These are phyloP conservation scores for Ramaria sp. DNA, from an alignment of 768 basidiomycete species.

Conservation along the genomic window DNA sequence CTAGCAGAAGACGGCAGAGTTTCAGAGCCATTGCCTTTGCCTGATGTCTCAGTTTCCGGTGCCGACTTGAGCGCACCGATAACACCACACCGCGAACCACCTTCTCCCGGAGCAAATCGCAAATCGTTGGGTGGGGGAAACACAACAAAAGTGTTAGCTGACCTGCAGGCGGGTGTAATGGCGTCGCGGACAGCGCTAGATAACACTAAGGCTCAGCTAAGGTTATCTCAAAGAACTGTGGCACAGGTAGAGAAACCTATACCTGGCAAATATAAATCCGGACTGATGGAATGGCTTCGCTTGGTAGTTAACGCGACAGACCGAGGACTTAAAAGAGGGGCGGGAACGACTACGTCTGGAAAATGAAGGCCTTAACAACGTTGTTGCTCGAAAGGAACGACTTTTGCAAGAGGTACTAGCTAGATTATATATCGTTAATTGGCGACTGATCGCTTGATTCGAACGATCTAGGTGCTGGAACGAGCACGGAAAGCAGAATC, in stretches of 20 bases:
- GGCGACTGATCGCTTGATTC: background rate
- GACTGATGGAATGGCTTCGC: background rate
- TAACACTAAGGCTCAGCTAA: slow-evolving; percentile 73
- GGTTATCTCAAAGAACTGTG: slow-evolving; percentile 73
- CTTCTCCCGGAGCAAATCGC: slow-evolving; percentile 26
- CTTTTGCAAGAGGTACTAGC: slow-evolving; percentile 65
- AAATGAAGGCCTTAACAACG: slow-evolving; percentile 82
- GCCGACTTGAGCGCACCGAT: slow-evolving; percentile 22
- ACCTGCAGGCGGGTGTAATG: slow-evolving; percentile 74
- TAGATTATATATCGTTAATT: background rate
- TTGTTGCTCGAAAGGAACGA: slow-evolving; percentile 80
- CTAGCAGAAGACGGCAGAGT: slow-evolving; percentile 62
- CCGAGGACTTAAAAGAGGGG: slow-evolving; percentile 82
- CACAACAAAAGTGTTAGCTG: slow-evolving; percentile 84
- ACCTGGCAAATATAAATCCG: background rate
- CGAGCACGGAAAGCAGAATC: slow-evolving; percentile 81
- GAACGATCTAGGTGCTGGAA: slow-evolving; percentile 48
- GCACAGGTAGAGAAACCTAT: slow-evolving; percentile 33
- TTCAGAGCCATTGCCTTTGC: slow-evolving; percentile 18
- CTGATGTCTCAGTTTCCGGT: slow-evolving; percentile 18
- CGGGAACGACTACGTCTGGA: slow-evolving; percentile 73
- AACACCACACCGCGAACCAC: slow-evolving; percentile 29
- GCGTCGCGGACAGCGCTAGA: slow-evolving; percentile 74
- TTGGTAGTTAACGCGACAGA: slow-evolving; percentile 54
- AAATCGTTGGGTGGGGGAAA: slow-evolving; percentile 40